A percentile compares a stretch with the other conserved stretches of the same genome.
Evolutionary conservation across 192 early-diverging fungal genomes (phyloP).

Genomic region (Coemansia sp.): DNA sequence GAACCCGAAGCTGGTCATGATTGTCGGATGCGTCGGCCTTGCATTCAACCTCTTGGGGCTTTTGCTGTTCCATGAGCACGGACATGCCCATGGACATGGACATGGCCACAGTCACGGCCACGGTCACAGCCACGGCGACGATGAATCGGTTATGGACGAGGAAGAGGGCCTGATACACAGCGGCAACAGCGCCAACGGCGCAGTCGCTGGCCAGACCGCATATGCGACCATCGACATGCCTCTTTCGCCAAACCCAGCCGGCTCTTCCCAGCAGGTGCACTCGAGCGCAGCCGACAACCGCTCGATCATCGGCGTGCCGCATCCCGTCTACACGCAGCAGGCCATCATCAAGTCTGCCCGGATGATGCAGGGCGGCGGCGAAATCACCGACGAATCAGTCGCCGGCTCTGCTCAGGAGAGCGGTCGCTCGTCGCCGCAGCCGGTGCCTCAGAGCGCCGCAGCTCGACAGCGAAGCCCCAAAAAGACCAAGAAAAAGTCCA

Average conservation of each 20-base stretch:
- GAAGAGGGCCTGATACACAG: slow-evolving; percentile 29
- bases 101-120: slow-evolving; percentile 47
- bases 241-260: background rate
- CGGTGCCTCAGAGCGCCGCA: slow-evolving; percentile 18
- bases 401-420: slow-evolving; percentile 9
- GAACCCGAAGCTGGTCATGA: slow-evolving; percentile 71
- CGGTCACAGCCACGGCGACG: slow-evolving; percentile 32
- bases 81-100: slow-evolving; percentile 59
- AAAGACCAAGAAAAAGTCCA: slow-evolving; percentile 1
- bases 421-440: slow-evolving; percentile 19
- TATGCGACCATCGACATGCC: slow-evolving; percentile 31
- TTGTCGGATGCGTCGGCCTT: slow-evolving; percentile 76
- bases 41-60: slow-evolving; percentile 76
- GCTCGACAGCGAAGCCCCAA: slow-evolving; percentile 30
- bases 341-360: slow-evolving; percentile 53
- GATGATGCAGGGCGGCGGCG: slow-evolving; percentile 23
- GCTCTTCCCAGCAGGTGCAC: slow-evolving; percentile 11
- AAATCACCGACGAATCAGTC: slow-evolving; percentile 10
- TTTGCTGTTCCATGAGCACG: slow-evolving; percentile 75
- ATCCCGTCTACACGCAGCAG: slow-evolving; percentile 55
- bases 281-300: slow-evolving; percentile 41
- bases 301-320: slow-evolving; percentile 54
- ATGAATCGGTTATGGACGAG: slow-evolving; percentile 36
- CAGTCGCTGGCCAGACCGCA: background rate
- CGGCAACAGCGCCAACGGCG: background rate